Conservation (phyloP, 2,329 filamentous ascomycete species). For the Nemania sp. region DNA sequence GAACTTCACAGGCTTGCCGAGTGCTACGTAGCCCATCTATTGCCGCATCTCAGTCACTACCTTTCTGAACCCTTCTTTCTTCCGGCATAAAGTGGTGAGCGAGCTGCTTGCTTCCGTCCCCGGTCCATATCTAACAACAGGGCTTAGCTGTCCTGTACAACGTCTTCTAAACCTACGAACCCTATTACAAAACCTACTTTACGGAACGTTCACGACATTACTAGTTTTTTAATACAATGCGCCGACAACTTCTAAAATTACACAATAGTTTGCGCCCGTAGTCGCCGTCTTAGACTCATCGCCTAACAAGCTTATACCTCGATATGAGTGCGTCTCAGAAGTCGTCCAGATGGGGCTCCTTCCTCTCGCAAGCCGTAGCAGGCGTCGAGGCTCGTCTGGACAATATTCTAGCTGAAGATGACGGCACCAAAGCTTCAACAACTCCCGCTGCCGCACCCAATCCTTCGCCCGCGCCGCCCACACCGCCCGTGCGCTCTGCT, state of each 20-base stretch:
- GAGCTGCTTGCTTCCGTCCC: slow-evolving; percentile 5
- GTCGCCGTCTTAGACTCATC: slow-evolving; percentile 16
- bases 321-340: slow-evolving; percentile 64
- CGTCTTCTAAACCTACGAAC: slow-evolving; percentile 13
- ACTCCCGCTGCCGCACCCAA: slow-evolving; percentile 45
- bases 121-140: slow-evolving; percentile 4
- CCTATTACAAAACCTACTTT: not conserved
- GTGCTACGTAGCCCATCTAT: slow-evolving; percentile 15
- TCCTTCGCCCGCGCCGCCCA: slow-evolving; percentile 40
- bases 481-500: slow-evolving; percentile 40
- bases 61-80: slow-evolving; percentile 4
- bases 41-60: slow-evolving; percentile 9
- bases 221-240: slow-evolving; percentile 29
- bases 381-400: slow-evolving; percentile 94
- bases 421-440: slow-evolving; percentile 58
- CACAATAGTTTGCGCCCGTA: slow-evolving; percentile 19
- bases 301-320: slow-evolving; percentile 24
- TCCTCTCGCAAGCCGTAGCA: slow-evolving; percentile 90
- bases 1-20: slow-evolving; percentile 11
- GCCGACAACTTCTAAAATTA: slow-evolving; percentile 21
- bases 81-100: slow-evolving; percentile 16
- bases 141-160: slow-evolving; percentile 34
- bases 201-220: not conserved
- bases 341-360: slow-evolving; percentile 78
- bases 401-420: slow-evolving; percentile 86